Conservation (phyloP, 2,329 filamentous ascomycete genomes). For the Aspergillus clavatus region DNA sequence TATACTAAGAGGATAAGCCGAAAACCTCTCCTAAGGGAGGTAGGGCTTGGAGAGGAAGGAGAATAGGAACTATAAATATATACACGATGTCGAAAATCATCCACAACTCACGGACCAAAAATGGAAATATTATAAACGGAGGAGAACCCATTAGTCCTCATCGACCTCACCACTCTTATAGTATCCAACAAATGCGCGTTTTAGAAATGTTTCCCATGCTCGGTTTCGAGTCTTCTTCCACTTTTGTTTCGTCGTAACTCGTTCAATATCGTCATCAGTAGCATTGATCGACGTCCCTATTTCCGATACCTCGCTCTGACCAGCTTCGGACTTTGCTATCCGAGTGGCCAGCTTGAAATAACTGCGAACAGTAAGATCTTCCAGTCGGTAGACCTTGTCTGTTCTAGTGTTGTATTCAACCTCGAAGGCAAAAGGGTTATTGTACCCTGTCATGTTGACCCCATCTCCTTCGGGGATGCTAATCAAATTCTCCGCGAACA, state of each 20-base stretch:
- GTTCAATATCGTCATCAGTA: slow-evolving; percentile 2
- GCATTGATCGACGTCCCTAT: slow-evolving; percentile 10
- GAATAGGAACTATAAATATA: too few species aligned
- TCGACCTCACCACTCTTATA: slow-evolving; percentile 61
- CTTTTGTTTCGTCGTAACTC: slow-evolving; percentile 38
- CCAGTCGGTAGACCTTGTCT: slow-evolving; percentile 68
- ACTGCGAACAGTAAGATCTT: slow-evolving; percentile 79
- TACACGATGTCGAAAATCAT: too few species aligned
- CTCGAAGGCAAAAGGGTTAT: slow-evolving; percentile 65
- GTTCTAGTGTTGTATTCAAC: slow-evolving; percentile 81
- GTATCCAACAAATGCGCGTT: slow-evolving; percentile 74
- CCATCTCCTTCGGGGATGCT: background rate
- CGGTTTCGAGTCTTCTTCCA: slow-evolving; percentile 49
- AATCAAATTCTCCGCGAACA: slow-evolving; percentile 7
- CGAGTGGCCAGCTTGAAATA: slow-evolving; percentile 73
- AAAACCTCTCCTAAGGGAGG: too few species aligned
- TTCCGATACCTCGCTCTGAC: slow-evolving; percentile 18
- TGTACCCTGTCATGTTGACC: slow-evolving; percentile 54
- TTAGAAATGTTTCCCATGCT: slow-evolving; percentile 72
- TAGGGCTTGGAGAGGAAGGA: too few species aligned
- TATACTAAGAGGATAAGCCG: too few species aligned
- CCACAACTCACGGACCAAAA: too few species aligned
- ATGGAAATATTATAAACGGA: too few species aligned
- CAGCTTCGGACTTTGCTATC: slow-evolving; percentile 56
- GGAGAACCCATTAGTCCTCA: slow-evolving; percentile 7